These are phyloP conservation scores for Zygosaccharomyces bisporus DNA, from an alignment of 805 yeast genomes.

Conservation along the genomic window DNA sequence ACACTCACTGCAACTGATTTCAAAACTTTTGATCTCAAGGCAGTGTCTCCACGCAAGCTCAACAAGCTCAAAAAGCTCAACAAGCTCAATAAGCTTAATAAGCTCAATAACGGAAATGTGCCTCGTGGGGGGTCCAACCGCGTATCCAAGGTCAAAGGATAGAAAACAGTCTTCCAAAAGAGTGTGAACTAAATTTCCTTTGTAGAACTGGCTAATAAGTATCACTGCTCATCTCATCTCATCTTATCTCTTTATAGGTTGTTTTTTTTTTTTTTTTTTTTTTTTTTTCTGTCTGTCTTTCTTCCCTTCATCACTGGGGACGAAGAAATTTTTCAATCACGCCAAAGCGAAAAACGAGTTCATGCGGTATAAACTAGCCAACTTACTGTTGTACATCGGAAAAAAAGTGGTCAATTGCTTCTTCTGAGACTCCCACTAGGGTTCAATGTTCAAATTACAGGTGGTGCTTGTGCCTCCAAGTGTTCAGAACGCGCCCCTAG, in stretches of 20 bases:
- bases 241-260: background rate
- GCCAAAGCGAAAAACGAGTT: background rate
- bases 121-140: constrained; percentile 2
- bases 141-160: constrained; percentile 15
- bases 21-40: constrained; percentile 27
- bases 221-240: background rate
- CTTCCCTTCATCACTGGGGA: background rate
- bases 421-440: background rate
- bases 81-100: constrained; percentile 3
- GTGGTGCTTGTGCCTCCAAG: constrained; percentile 44
- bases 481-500: constrained; percentile 25
- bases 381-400: background rate
- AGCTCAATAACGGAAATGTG: background rate
- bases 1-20: constrained; percentile 30
- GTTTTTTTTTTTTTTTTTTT: too few relatives aligned
- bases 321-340: background rate
- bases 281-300: too few relatives aligned
- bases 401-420: background rate
- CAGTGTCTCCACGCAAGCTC: constrained; percentile 8
- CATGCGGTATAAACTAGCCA: background rate
- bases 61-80: constrained; percentile 1
- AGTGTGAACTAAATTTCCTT: too few relatives aligned
- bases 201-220: too few relatives aligned
- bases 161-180: background rate
- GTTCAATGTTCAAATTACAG: constrained; percentile 42